Evolutionary conservation across 2,329 filamentous ascomycete genomes (phyloP), one percentile per base, ranked within the genome.

Genomic region (Paecilomyces sp.): DNA sequence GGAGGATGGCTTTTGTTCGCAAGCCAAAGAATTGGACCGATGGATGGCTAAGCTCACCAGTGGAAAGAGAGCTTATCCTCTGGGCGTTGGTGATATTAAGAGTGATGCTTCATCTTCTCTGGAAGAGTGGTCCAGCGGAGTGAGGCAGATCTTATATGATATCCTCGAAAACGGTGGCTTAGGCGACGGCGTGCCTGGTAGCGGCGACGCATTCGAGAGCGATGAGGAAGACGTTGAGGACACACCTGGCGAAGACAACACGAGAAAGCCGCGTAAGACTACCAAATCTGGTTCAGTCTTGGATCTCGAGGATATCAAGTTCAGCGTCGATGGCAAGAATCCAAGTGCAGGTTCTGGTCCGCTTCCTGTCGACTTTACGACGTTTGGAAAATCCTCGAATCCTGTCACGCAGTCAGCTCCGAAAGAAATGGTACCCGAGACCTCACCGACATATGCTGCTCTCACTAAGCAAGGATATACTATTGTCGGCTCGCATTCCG

Each of bases 31-130:
- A 66, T 81, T 95, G 2, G 93, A 99, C 72, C 92, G 87, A 71
- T 97, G 94, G 93, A 90, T 99, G 89, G 92, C 93, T n/a, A 95
- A 92, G 71, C 77, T 99, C 68, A 96, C 92, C 0, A 88, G 85
- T 1, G 85, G 88, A 62, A 96, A 93, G 77, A 83, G 92, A 70
- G 92, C 91, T 0, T 97, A 89, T 68, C 93, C 93, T 0, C 79
- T 97, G 6, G 94, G 94, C 3, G 88, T 93, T 81, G 91, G 89
- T 2, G 92, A 97, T 74, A 84, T 89, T 60, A 95, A 92, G 75
- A 81, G 77, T n/a, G 89, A 94, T 70, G 85, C 86, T 22, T 77
- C 80, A 22, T 75, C 83, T 55, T 81, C 89, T 28, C 74, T 97
- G 58, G 75, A 82, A 34, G 91, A 96, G 71, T 99, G 93, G 93